Evolutionary conservation across 495 filamentous ascomycete genomes (phyloP).

Genomic region (Amphirosellinia nigrospora): DNA sequence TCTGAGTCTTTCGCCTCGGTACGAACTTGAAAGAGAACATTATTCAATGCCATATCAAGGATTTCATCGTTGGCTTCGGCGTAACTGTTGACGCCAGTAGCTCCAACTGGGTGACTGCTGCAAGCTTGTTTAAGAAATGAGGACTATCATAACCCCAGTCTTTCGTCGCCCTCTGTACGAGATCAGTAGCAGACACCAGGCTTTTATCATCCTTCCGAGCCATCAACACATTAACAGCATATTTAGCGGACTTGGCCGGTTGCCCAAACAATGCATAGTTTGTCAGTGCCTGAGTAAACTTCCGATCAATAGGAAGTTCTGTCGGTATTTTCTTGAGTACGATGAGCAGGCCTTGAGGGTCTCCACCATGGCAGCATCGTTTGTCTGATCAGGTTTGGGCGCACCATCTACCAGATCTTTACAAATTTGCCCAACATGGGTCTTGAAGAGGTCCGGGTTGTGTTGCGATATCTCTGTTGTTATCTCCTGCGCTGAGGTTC

Average conservation of each 20-base stretch:
- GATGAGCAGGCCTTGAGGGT: constrained; percentile 91
- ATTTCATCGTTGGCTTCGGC: constrained; percentile 75
- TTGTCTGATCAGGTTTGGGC: constrained; percentile 67
- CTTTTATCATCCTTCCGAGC: constrained; percentile 81
- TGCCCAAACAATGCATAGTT: constrained; percentile 81
- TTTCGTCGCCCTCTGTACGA: constrained; percentile 74
- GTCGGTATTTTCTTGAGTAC: constrained; percentile 82
- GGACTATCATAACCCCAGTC: constrained; percentile 77
- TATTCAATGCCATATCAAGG: constrained; percentile 75
- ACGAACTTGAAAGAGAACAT: constrained; percentile 75
- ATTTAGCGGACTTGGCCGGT: constrained; percentile 85
- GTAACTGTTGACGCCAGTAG: constrained; percentile 76
- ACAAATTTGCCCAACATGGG: constrained; percentile 91
- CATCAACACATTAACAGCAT: constrained; percentile 89
- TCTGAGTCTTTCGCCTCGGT: constrained; percentile 57
- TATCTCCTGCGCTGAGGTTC: constrained; percentile 82
- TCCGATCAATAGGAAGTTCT: constrained; percentile 84
- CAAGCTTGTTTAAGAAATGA: constrained; percentile 83
- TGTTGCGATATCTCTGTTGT: constrained; percentile 89
- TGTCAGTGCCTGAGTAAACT: constrained; percentile 79
- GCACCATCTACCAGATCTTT: constrained; percentile 81
- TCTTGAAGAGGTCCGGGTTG: constrained; percentile 87
- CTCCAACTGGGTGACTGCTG: constrained; percentile 81
- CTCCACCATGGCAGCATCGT: constrained; percentile 75
- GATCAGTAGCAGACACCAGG: constrained; percentile 78